Base-by-base conservation (phyloP, 805 yeast genomes). In the Candida chauliodis region DNA sequence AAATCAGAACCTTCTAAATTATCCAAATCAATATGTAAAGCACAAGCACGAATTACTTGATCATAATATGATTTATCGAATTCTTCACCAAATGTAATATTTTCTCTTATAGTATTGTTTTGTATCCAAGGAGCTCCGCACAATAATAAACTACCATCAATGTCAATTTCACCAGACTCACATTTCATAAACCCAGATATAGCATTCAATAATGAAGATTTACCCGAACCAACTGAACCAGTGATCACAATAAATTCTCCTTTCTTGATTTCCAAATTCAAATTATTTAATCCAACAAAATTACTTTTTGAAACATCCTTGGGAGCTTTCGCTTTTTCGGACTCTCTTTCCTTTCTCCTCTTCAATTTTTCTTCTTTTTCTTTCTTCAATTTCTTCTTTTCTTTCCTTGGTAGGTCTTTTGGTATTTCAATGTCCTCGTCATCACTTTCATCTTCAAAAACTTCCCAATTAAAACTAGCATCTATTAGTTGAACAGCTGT, bases 221-320 rank as follows among this genome's bases (percentile, higher is more conserved):
- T 87, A 41, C 96, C 95, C 3, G 87, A 71, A 2, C 95, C 95
- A 51, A 87, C 84, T 1, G 81, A 60, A 11, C 96, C 96, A 0
- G 91, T 84, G 18, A 85, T 71, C 42, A 84, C 82, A 6, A 87
- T 63, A 36, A 89, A 76, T 52, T 86, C 95, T 16, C 85, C 84
- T 40, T 73, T 75, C 30, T 66, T 58, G 32, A 87, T 64, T 1
- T 59, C 53, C 15, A 87, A 56, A 46, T 78, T 67, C 42, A 87
- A 57, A 50, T 81, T 48, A 30, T 48, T 41, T 52, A 80, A 51
- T 49, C 86, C 72, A 33, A 69, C 45, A 52, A 71, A 71, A 19
- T 33, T 34, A 9, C 33, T 22, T 14, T 2, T 31, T 22, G 24
- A 17, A 26, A 30, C 14, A 13, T 30, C 13, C 13, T 40, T 30